A percentile compares a stretch with the other conserved stretches of the same genome.
Evolutionary conservation across 1,284 basidiomycete genomes (phyloP).

Genomic region (Heliocybe sulcata): DNA sequence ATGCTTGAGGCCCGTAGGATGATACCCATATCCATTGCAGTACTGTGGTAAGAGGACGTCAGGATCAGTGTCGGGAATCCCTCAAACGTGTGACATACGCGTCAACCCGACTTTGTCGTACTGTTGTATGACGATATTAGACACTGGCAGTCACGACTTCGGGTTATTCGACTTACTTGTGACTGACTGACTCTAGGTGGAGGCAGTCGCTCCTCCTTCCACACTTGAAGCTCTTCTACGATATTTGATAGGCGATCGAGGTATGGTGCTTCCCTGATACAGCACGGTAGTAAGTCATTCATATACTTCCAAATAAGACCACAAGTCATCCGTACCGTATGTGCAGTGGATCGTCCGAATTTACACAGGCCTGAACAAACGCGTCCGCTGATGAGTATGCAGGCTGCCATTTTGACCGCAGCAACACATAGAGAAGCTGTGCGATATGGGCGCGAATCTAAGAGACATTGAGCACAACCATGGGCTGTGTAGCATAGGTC

Average conservation of each 20-base stretch:
- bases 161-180: conserved; percentile 32
- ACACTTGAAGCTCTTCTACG: conserved; percentile 49
- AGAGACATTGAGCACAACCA: conserved; percentile 6
- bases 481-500: conserved; percentile 4
- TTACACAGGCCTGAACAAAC: conserved; percentile 60
- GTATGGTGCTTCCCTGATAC: conserved; percentile 47
- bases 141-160: conserved; percentile 5
- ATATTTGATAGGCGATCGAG: conserved; percentile 48
- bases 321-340: conserved; percentile 34
- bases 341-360: conserved; percentile 57
- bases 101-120: conserved; percentile 87
- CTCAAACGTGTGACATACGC: conserved; percentile 33
- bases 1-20: conserved; percentile 61
- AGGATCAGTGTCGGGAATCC: not conserved
- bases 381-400: conserved; percentile 60
- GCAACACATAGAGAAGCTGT: conserved; percentile 58
- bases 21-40: conserved; percentile 76
- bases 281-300: conserved; percentile 5
- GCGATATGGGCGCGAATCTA: conserved; percentile 72
- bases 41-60: conserved; percentile 33
- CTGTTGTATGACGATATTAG: conserved; percentile 21
- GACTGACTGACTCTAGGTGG: conserved; percentile 78
- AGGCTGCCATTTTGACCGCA: conserved; percentile 66
- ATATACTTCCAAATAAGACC: conserved; percentile 1
- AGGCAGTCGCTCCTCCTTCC: conserved; percentile 73